Evolutionary conservation across 2,329 filamentous ascomycete species (phyloP), one percentile per base, ranked within the genome.

Genomic region (Westerdykella sp.): DNA sequence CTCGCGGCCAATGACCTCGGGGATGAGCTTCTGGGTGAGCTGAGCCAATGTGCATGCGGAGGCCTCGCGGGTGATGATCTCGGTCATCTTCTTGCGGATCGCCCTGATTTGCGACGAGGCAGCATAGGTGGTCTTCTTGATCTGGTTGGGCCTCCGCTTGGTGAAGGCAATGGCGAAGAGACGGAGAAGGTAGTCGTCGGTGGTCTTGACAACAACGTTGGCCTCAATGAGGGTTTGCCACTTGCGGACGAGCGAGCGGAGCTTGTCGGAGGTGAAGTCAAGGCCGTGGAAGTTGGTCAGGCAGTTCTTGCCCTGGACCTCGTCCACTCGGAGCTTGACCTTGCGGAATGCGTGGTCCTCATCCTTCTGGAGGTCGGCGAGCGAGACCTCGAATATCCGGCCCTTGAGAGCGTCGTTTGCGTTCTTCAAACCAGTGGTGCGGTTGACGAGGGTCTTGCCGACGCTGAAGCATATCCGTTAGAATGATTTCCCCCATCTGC

Each of bases 71-170:
- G 87, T 82, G 75, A 98, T 97, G 76, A 98, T 97, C 77, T 98
- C 93, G 56, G 82, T 86, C 93, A 98, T 98, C 88, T 98, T 97
- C 82, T 90, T 93, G 75, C 93, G 87, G 74, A 98, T 98, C 63
- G 86, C 84, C 60, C 91, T 86, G 74, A 97, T 97, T 78, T 98
- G 93, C 56, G 93, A 97, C 56, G 88, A 89, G 57, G 85, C 85
- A 62, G 93, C 93, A 71, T 98, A 98, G 71, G 93, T 98, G 67
- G 93, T 98, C 87, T 97, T 98, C 87, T 95, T 95, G 81, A 98
- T 91, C 82, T 98, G 93, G 81, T 97, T 98, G 65, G 88, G 89
- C 69, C 93, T 85, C 75, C 89, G 83, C 86, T 97, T 97, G 76
- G 93, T 98, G 82, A 98, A 98, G 65, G 87, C 93, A 64, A 98